Conservation (phyloP, 306 rosid species). For the Trichosanthes cucumerina region DNA sequence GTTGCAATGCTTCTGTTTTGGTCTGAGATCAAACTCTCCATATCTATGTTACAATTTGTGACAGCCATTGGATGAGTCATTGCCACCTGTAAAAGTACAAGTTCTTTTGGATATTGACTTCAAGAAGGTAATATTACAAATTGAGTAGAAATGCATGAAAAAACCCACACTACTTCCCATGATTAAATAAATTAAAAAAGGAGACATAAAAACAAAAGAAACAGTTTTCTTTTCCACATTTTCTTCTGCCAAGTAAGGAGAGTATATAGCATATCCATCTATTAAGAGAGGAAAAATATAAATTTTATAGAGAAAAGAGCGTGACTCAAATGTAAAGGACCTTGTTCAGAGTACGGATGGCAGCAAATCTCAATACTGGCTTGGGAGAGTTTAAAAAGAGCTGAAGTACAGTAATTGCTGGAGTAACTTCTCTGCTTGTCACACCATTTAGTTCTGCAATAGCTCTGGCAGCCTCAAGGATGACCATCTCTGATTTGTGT, state of each 20-base stretch:
- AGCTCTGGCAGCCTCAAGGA: constrained; percentile 95
- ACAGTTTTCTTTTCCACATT: neutral
- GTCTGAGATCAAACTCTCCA: constrained; percentile 96
- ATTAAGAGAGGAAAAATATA: neutral
- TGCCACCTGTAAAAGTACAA: constrained; percentile 66
- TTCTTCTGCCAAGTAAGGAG: neutral
- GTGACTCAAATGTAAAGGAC: constrained; percentile 20
- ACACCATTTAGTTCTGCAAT: constrained; percentile 90
- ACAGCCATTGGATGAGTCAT: constrained; percentile 99
- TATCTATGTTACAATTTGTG: constrained; percentile 93
- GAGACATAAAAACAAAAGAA: neutral
- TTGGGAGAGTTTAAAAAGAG: constrained; percentile 92
- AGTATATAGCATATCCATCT: neutral
- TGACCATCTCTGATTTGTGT: constrained; percentile 97
- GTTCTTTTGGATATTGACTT: neutral
- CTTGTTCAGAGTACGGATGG: constrained; percentile 98
- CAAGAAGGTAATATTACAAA: neutral
- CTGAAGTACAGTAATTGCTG: constrained; percentile 98
- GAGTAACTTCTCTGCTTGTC: constrained; percentile 82
- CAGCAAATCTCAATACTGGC: constrained; percentile 97
- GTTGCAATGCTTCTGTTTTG: constrained; percentile 98
- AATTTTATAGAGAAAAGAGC: neutral
- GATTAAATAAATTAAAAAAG: neutral
- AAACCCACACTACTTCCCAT: neutral
- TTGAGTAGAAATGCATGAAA: neutral